Conservation (phyloP, 352 stramenopile species). For the Globisporangium radiosum region DNA sequence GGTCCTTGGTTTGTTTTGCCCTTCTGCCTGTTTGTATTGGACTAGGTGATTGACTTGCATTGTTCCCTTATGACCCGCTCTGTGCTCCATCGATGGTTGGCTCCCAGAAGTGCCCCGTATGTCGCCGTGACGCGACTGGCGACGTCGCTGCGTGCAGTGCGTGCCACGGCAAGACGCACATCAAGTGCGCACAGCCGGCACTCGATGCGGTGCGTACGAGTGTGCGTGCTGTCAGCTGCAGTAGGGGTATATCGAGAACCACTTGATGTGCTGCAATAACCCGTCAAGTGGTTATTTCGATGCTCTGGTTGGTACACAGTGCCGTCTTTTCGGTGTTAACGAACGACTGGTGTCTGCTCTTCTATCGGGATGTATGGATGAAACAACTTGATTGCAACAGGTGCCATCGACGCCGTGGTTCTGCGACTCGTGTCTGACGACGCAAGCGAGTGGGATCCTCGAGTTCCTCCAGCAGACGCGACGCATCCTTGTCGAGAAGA, state of each 20-base stretch:
- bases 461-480: constrained; percentile 63
- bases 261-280: no score
- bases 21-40: background rate
- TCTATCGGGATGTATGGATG: no score
- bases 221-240: no score
- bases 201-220: constrained; percentile 19
- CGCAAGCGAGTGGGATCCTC: constrained; percentile 48
- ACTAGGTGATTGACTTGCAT: no score
- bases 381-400: background rate
- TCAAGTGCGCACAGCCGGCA: constrained; percentile 35
- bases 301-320: no score
- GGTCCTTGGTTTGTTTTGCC: background rate
- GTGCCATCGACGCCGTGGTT: constrained; percentile 29
- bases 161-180: constrained; percentile 53
- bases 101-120: constrained; percentile 33
- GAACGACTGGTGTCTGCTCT: no score
- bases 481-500: constrained; percentile 39
- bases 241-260: no score
- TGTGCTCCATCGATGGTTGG: no score
- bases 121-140: constrained; percentile 34
- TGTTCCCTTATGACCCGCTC: no score
- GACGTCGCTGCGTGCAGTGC: constrained; percentile 45
- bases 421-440: constrained; percentile 47
- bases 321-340: no score
- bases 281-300: no score